Percentiles rank a stretch among this genome's conserved stretches.
phyloP scores from a whole-genome alignment of 108 stramenopile species.

The Nitzschia sp. region DNA sequence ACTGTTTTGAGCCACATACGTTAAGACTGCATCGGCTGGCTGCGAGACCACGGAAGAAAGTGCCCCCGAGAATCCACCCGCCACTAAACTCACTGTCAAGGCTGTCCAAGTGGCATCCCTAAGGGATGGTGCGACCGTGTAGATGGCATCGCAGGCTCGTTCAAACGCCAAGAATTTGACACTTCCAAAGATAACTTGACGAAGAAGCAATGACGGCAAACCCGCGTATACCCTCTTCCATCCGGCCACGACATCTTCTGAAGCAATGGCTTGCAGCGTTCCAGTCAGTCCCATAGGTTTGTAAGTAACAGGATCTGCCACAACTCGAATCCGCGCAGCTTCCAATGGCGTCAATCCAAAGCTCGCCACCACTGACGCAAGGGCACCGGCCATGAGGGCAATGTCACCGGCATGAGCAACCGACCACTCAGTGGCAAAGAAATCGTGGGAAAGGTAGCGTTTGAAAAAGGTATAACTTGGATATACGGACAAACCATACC shows the following conservation, averaged over 20 bases:
- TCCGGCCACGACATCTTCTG: slow-evolving; percentile 65
- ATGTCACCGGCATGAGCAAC: slow-evolving; percentile 70
- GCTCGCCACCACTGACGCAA: slow-evolving; percentile 87
- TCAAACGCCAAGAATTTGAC: slow-evolving; percentile 95
- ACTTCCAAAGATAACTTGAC: slow-evolving; percentile 94
- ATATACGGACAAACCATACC: slow-evolving; percentile 94
- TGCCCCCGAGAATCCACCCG: slow-evolving; percentile 86
- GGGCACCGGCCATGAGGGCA: slow-evolving; percentile 87
- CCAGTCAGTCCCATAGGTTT: slow-evolving; percentile 61
- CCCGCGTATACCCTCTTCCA: slow-evolving; percentile 82
- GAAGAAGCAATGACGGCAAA: slow-evolving; percentile 87
- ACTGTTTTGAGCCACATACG: slow-evolving; percentile 72
- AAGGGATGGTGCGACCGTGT: slow-evolving; percentile 51
- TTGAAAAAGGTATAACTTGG: slow-evolving; percentile 93
- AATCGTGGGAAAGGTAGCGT: slow-evolving; percentile 47
- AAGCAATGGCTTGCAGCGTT: slow-evolving; percentile 65
- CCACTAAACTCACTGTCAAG: slow-evolving; percentile 79
- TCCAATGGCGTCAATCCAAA: slow-evolving; percentile 87
- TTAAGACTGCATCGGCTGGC: slow-evolving; percentile 87
- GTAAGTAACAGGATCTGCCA: slow-evolving; percentile 82
- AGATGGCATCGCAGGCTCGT: slow-evolving; percentile 79
- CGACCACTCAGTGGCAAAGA: slow-evolving; percentile 58
- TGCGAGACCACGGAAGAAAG: slow-evolving; percentile 87
- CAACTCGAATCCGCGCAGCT: slow-evolving; percentile 86
- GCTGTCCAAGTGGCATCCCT: slow-evolving; percentile 68